Base-by-base conservation (phyloP, 2,329 filamentous ascomycete species). In the Talaromyces sp. region DNA sequence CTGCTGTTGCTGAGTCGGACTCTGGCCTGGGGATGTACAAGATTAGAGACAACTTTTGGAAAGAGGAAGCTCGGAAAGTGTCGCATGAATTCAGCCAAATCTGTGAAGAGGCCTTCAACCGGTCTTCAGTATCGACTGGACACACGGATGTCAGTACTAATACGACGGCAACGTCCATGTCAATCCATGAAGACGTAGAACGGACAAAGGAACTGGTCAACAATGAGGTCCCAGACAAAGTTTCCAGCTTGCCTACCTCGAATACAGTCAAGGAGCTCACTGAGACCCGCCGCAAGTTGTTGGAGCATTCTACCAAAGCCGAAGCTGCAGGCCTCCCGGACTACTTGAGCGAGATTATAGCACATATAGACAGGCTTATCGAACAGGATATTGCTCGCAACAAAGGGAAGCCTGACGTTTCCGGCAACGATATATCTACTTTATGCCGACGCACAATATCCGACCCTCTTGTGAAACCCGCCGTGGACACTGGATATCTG, bases 41-140 rank as follows among this genome's bases (percentile, higher is more conserved):
- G 71, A 51, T 79, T 17, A 69, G 71, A 2, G 69, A 72, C 6
- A 78, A 82, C 43, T 78, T 80, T 54, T 88, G 86, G 75, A 87
- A 85, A 66, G 91, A 92, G 61, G 93, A 96, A 71, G 84, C 95
- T 58, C 84, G 91, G 7, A 88, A 93, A 67, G 89, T 96, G 60
- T 96, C 91, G 67, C 86, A 85, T 67, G 91, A 91, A 68, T 87
- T 97, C 63, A 91, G 91, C 55, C 91, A 91, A 73, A 90, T 95
- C 61, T 96, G 93, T 69, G 93, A 98, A 69, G 90, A 95, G 69
- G 93, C 93, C 1, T 97, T 98, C 78, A 93, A 91, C 70, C 86
- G 89, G 66, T 82, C 78, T 58, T 88, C 81, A 0, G 74, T 82
- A 24, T 80, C 83, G 2, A 84, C 80, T 56, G 73, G 70, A 27